Evolutionary conservation across 148 eudicot species (phyloP), one percentile per base, ranked within the genome.

Genomic region (Pouteria glomerata): DNA sequence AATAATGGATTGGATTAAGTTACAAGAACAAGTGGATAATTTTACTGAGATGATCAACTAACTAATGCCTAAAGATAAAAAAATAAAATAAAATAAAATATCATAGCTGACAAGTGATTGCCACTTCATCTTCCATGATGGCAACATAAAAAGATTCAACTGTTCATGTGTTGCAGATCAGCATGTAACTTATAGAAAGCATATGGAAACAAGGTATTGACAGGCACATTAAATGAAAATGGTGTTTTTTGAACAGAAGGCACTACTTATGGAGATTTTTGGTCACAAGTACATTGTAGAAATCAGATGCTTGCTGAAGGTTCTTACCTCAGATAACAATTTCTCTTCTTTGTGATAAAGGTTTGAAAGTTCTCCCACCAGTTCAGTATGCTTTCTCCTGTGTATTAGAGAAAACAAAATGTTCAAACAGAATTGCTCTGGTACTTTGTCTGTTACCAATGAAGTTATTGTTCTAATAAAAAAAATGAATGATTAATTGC

Each of bases 351-450:
- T 91, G 81, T 87, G 89, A 72, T 91, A 84, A 59, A 92, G 91
- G 82, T 86, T 90, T 79, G 99, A 84, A 81, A 95, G 91, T 71
- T 95, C 99, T 73, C 97, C 97, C 69, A 81, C 85, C 76, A 95
- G 84, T 72, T 91, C 99, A 61, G 92, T 88, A 82, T 92, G 91
- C 75, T 91, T 95, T 83, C 97, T 90, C 97, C 99, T 95, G 82
- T 48, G 60, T 74, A 76, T 37, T 63, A 62, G 44, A 50, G n/a
- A 29, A 57, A 6, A 68, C 7, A 33, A 57, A 29, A 55, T 19
- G 15, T 21, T 35, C 0, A 35, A 55, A 50, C 18, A 51, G n/a
- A 12, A 24, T 69, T 52, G 3, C 47, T 12, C 35, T 69, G n/a
- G 11, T 2, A 69, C 62, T 21, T 51, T 10, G 34, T 53, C 39